Percentiles rank a stretch among this genome's conserved stretches.
Evolutionary conservation across 805 yeast genomes (phyloP).

Genomic region (Cyberlindnera lachancei): DNA sequence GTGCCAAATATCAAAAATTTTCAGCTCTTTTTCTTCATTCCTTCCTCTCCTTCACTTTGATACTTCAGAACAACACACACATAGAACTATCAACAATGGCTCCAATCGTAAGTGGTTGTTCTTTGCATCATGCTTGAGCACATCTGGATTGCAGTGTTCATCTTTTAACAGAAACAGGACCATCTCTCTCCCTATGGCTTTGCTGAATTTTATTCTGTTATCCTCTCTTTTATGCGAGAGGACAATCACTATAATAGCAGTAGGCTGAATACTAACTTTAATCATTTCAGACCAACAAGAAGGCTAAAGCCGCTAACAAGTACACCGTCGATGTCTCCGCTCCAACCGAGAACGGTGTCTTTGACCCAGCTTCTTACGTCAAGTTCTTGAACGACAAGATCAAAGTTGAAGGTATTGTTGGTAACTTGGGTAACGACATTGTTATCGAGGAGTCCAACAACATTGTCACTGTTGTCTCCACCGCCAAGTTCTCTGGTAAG

Average conservation of each 20-base stretch:
- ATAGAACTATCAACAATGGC: conserved; percentile 49
- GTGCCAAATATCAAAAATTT: no score
- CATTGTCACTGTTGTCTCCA: conserved; percentile 81
- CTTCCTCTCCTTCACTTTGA: not conserved
- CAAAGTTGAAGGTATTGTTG: conserved; percentile 95
- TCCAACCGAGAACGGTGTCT: conserved; percentile 95
- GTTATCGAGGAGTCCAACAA: conserved; percentile 84
- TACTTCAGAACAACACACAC: not conserved
- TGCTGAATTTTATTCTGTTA: conserved; percentile 30
- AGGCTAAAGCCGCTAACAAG: conserved; percentile 77
- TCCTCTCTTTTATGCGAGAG: not conserved
- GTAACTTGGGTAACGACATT: conserved; percentile 95
- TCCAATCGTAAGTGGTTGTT: conserved; percentile 78
- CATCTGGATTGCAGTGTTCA: conserved; percentile 10
- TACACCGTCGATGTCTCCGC: conserved; percentile 94
- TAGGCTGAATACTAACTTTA: conserved; percentile 67
- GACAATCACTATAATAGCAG: conserved; percentile 40
- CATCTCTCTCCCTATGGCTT: conserved; percentile 11
- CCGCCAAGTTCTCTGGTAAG: conserved; percentile 98
- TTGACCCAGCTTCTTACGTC: conserved; percentile 95
- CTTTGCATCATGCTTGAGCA: not conserved
- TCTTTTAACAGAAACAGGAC: conserved; percentile 18
- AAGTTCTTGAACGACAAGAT: conserved; percentile 98
- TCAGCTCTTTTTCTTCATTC: conserved; percentile 1
- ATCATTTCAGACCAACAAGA: conserved; percentile 61